These are phyloP conservation scores for Brassica juncea DNA, from an alignment of 345 rosid genomes.

Conservation along the genomic window DNA sequence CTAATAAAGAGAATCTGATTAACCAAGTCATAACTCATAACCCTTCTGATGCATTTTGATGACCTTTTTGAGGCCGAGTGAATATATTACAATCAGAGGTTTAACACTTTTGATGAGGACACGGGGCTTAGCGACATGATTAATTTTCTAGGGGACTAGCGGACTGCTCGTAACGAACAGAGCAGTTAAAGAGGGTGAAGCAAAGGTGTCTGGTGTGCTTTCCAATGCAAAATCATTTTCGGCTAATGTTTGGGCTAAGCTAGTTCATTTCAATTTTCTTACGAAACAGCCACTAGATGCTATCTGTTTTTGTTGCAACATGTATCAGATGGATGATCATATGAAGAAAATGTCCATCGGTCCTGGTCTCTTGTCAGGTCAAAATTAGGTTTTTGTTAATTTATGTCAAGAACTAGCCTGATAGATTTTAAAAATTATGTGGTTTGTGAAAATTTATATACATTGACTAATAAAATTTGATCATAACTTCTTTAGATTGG, in stretches of 20 bases:
- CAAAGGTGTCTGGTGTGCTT: conserved; percentile 32
- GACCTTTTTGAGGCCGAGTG: background rate
- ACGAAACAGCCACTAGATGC: background rate
- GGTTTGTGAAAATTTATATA: no score
- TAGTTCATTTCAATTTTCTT: no score
- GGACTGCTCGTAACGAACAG: background rate
- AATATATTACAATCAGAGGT: background rate
- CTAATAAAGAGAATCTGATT: no score
- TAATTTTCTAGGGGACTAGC: conserved; percentile 34
- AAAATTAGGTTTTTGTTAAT: background rate
- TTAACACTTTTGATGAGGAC: conserved; percentile 11
- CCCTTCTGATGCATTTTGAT: no score
- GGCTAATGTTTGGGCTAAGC: no score
- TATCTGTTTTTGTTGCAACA: background rate
- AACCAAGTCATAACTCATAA: no score
- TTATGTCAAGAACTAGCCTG: background rate
- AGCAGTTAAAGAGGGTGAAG: background rate
- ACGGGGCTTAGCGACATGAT: conserved; percentile 51
- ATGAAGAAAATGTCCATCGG: conserved; percentile 1
- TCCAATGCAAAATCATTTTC: no score
- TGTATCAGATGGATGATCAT: conserved; percentile 1
- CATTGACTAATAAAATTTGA: no score
- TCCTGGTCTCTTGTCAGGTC: background rate
- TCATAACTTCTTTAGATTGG: no score
- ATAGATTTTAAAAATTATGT: no score